phyloP scores from a whole-genome alignment of 768 basidiomycete genomes.

The Tephrocybe sp. region DNA sequence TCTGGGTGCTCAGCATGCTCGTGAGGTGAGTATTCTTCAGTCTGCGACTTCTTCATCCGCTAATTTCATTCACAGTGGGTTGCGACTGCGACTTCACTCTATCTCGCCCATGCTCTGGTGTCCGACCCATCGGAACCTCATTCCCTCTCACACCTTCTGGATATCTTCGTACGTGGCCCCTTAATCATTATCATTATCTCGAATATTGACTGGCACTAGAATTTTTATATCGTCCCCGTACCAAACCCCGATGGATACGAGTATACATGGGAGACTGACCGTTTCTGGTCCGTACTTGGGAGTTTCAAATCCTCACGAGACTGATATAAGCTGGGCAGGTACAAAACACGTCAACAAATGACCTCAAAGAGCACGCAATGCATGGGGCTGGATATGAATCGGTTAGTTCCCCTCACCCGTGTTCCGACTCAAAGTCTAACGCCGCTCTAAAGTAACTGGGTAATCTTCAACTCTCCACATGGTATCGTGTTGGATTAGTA shows the following conservation, averaged over 20 bases:
- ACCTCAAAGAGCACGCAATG: constrained; percentile 45
- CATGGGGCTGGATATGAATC: constrained; percentile 75
- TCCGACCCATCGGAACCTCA: constrained; percentile 42
- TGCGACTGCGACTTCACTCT: constrained; percentile 69
- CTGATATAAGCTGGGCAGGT: constrained; percentile 32
- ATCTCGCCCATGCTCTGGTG: constrained; percentile 70
- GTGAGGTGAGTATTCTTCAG: constrained; percentile 50
- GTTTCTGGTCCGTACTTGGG: constrained; percentile 48
- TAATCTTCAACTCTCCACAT: constrained; percentile 15
- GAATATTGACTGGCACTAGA: constrained; percentile 26
- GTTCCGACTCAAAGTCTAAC: not conserved
- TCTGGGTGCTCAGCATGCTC: constrained; percentile 70
- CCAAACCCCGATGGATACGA: constrained; percentile 75
- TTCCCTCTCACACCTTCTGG: constrained; percentile 48
- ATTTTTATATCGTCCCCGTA: constrained; percentile 65
- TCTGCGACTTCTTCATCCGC: constrained; percentile 5
- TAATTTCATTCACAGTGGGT: constrained; percentile 57
- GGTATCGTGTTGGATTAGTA: too few relatives aligned
- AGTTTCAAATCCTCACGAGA: not conserved
- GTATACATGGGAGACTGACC: constrained; percentile 68
- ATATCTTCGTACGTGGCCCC: constrained; percentile 43
- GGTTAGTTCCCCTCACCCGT: constrained; percentile 31
- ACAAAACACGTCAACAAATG: constrained; percentile 66
- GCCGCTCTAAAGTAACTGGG: constrained; percentile 57
- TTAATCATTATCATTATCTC: not conserved